Conservation (phyloP, 2,329 filamentous ascomycete genomes). For the Lasiodiplodia sp. region DNA sequence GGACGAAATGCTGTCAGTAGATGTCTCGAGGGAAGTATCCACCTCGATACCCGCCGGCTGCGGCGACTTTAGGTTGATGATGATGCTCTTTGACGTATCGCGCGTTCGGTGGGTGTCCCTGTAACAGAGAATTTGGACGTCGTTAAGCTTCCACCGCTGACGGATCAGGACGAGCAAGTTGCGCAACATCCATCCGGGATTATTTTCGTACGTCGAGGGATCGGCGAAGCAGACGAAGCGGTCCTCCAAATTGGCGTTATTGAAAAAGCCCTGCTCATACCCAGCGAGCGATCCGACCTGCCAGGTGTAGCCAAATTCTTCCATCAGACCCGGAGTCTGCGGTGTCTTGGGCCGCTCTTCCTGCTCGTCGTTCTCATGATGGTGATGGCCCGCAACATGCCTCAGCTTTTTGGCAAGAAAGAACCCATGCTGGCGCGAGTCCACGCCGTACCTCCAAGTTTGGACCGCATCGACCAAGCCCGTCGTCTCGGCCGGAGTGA, state of each 20-base stretch:
- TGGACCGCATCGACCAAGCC: slow-evolving; percentile 82
- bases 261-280: slow-evolving; percentile 90
- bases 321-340: slow-evolving; percentile 53
- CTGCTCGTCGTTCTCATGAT: slow-evolving; percentile 35
- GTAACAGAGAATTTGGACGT: slow-evolving; percentile 87
- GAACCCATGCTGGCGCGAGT: slow-evolving; percentile 88
- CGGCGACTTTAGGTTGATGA: slow-evolving; percentile 70
- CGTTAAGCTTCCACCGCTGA: slow-evolving; percentile 77
- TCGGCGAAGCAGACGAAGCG: slow-evolving; percentile 88
- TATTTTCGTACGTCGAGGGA: slow-evolving; percentile 85
- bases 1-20: background rate
- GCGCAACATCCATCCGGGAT: slow-evolving; percentile 90
- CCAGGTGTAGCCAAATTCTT: slow-evolving; percentile 76
- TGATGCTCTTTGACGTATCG: slow-evolving; percentile 81
- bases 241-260: slow-evolving; percentile 73
- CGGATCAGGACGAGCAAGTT: slow-evolving; percentile 87
- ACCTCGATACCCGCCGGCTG: slow-evolving; percentile 32
- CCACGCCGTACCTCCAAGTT: slow-evolving; percentile 84
- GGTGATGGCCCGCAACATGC: background rate
- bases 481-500: slow-evolving; percentile 75
- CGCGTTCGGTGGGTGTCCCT: slow-evolving; percentile 79
- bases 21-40: slow-evolving; percentile 33
- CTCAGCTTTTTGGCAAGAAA: slow-evolving; percentile 86
- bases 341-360: slow-evolving; percentile 44
- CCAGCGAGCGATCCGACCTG: slow-evolving; percentile 75